Evolutionary conservation across 371 early-diverging fungal species (phyloP).

Genomic region (Mortierella sp.): DNA sequence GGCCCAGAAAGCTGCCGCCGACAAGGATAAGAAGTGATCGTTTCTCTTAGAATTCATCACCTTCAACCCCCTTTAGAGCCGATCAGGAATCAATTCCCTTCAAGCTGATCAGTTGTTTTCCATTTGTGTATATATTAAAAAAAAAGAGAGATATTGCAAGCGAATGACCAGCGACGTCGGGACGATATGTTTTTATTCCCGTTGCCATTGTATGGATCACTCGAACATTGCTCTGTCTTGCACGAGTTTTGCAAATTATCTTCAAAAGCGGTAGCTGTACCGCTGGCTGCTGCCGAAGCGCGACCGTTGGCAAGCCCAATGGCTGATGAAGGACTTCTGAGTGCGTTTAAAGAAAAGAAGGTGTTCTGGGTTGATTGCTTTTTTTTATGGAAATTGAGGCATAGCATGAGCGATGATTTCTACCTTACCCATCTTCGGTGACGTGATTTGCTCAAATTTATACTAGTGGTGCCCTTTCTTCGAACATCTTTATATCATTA

Average conservation of each 20-base stretch:
- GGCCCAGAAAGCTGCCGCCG: constrained; percentile 19
- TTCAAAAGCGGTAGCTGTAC: constrained; percentile 33
- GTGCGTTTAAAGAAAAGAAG: constrained; percentile 31
- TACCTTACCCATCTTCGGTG: no score
- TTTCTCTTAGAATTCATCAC: neutral
- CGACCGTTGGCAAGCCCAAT: constrained; percentile 50
- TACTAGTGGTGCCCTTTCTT: no score
- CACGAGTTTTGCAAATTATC: constrained; percentile 57
- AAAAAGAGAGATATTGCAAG: neutral
- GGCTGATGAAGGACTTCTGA: constrained; percentile 55
- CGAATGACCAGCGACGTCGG: constrained; percentile 15
- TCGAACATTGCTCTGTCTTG: constrained; percentile 28
- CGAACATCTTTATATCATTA: no score
- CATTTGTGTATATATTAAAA: neutral
- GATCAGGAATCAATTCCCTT: neutral
- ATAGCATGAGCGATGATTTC: no score
- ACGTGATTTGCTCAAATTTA: no score
- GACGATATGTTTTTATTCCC: constrained; percentile 19
- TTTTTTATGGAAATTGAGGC: no score
- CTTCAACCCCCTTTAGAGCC: neutral
- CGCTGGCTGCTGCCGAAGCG: constrained; percentile 59
- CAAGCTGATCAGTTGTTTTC: neutral
- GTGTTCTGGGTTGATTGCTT: no score
- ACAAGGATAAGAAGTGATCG: constrained; percentile 19
- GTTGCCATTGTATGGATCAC: constrained; percentile 23